Percentiles rank a stretch among this genome's conserved stretches.
Evolutionary conservation across 2,329 filamentous ascomycete genomes (phyloP).

Genomic region (Fusarium buxicola): DNA sequence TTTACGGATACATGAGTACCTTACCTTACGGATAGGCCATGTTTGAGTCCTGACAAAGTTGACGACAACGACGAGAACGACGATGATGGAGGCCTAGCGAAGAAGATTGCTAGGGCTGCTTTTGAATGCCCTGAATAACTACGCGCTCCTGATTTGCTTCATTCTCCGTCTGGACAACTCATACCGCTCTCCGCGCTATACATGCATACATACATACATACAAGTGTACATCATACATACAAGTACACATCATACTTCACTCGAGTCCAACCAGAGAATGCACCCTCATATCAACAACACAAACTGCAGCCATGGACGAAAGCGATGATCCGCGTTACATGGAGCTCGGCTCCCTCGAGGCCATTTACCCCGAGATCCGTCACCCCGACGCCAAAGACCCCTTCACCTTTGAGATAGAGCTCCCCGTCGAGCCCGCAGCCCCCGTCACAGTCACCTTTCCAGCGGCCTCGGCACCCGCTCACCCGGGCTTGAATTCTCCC

Average conservation of each 20-base stretch:
- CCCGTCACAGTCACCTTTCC: constrained; percentile 70
- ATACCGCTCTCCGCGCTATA: constrained; percentile 8
- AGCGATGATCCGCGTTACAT: constrained; percentile 65
- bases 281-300: constrained; percentile 25
- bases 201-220: not conserved
- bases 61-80: constrained; percentile 5
- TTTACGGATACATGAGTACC: constrained; percentile 33
- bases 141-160: constrained; percentile 27
- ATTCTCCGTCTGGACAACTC: constrained; percentile 14
- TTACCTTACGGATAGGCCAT: constrained; percentile 28
- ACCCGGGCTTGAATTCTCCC: constrained; percentile 23
- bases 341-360: constrained; percentile 70
- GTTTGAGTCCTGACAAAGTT: constrained; percentile 30
- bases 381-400: constrained; percentile 54
- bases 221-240: not conserved
- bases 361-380: constrained; percentile 75
- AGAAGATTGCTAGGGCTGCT: constrained; percentile 6
- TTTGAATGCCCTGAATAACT: constrained; percentile 9
- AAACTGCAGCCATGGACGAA: constrained; percentile 50
- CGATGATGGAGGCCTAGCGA: constrained; percentile 32
- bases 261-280: constrained; percentile 31
- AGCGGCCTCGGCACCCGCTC: constrained; percentile 50
- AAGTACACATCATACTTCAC: not conserved
- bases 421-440: constrained; percentile 66
- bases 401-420: constrained; percentile 66